Conservation (phyloP, 345 rosid species). For the Eucalyptus polyanthemos region DNA sequence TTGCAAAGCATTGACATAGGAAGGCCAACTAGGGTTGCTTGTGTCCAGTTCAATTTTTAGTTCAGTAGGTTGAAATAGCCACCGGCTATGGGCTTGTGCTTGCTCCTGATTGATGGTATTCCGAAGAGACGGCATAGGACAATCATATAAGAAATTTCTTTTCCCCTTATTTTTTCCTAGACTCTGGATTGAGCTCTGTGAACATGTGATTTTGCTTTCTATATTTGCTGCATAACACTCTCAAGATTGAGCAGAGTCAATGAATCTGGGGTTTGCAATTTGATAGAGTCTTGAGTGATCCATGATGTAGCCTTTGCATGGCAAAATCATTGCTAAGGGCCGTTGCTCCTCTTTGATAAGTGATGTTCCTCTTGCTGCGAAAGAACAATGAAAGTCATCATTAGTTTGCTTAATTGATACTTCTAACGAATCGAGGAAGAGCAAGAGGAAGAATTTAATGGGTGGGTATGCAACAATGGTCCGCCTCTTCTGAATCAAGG, state of each 20-base stretch:
- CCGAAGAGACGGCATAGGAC: constrained; percentile 16
- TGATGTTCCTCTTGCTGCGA: background rate
- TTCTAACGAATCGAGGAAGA: background rate
- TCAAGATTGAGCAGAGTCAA: background rate
- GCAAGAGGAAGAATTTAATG: background rate
- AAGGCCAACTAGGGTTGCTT: background rate
- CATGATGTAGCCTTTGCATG: background rate
- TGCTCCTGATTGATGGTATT: background rate
- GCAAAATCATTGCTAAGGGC: background rate
- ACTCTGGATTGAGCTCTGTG: background rate
- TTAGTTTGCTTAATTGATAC: background rate
- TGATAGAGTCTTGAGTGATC: background rate
- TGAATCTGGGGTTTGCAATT: background rate
- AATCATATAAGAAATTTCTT: background rate
- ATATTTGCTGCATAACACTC: background rate
- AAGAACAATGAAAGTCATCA: background rate
- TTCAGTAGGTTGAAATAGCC: background rate
- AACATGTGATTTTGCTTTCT: background rate
- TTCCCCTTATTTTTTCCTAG: background rate
- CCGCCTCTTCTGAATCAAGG: background rate
- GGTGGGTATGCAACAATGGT: background rate
- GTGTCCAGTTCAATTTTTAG: background rate
- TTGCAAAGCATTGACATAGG: background rate
- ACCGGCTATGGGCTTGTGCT: background rate
- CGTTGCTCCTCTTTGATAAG: background rate